Base-by-base conservation (phyloP, 202 grass and related monocot genomes). In the Schoenoplectus tabernaemontani region DNA sequence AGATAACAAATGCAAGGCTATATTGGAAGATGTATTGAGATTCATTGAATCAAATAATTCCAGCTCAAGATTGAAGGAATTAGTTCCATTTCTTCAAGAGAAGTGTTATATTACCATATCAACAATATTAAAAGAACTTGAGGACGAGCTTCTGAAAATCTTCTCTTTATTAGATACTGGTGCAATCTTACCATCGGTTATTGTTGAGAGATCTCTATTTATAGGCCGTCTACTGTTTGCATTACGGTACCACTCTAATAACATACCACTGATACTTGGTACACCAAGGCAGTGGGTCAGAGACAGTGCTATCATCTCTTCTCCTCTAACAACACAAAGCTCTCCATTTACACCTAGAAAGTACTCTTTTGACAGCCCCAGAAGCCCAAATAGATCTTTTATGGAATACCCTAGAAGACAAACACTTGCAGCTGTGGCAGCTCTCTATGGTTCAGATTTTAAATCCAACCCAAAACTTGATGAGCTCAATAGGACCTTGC, bases 41-140 rank as follows among this genome's bases (percentile, higher is more conserved):
- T 99, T 96, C 85, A 89, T 99, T 64, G 96, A 96, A 82, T 96
- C 96, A 51, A 88, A 91, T 62, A 96, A 96, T 90, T 96, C 96
- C 73, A 81, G 78, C 66, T 57, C 80, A 2, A 96, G 96, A 82
- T 81, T 99, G 47, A 96, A 90, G 79, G 92, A 93, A 61, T 78
- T 99, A 83, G 96, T 92, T 64, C 96, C 92, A 77, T 99, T 84
- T 59, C 64, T 96, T 78, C 96, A 99, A 76, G 88, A 99, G 83
- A 93, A 96, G 84, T 99, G 92, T 88, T 91, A 92, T 28, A 86
- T 65, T 48, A 93, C 92, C 70, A 85, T 96, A 39, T 89, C 71
- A 7, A 76, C 38, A 33, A 72, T 96, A 63, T 67, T 91, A 69
- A 96, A 99, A 68, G 88, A 93, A 85, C 86, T 96, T 59, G 96